Evolutionary conservation across 2,329 filamentous ascomycete genomes (phyloP), one percentile per base, ranked within the genome.

Genomic region (Pyricularia grisea): DNA sequence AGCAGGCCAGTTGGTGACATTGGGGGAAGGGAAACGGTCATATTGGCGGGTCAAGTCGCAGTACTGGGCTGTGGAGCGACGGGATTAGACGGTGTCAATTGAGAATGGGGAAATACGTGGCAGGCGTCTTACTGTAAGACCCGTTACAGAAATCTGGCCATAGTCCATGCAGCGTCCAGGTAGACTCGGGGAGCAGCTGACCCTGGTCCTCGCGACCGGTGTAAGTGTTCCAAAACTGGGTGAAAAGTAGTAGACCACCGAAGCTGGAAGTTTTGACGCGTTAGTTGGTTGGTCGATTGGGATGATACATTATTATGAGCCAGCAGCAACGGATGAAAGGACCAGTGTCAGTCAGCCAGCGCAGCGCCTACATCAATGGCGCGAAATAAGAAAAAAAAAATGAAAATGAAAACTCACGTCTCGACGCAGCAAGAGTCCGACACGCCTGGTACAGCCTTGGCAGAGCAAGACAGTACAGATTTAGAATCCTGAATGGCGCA

Each of bases 1-100:
- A 1, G 82, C 77, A 3, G 80, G 82, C 55, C 85, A 85, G 60
- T 82, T 87, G 6, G 88, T 90, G 7, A 88, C 90, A 77, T 89
- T 90, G 30, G 88, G 88, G 0, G 81, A 83, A 0, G 87, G 86
- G 17, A 76, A 74, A 0, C 87, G 88, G 74, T 90, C 88, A 72
- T 88, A 90, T 76, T 91, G 88, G 0, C 88, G 84, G 68, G 75
- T 83, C 30, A 89, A 75, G 74, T 91, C 88, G 77, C 42, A 50
- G 42, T 50, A 50, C 17, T 50, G 42, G 42, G 42, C 42, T 50
- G 42, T 50, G 42, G 42, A 50, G 42, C 17, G 42, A 50, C 4
- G 42, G 42, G 42, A n/a, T 50, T 50, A 50, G 42, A 50, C 42
- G 42, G n/a, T 50, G 42, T 4, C 42, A 50, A n/a, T 50, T 20